Conservation (phyloP, 169 alveolate species). For the Toxoplasma gondii region DNA sequence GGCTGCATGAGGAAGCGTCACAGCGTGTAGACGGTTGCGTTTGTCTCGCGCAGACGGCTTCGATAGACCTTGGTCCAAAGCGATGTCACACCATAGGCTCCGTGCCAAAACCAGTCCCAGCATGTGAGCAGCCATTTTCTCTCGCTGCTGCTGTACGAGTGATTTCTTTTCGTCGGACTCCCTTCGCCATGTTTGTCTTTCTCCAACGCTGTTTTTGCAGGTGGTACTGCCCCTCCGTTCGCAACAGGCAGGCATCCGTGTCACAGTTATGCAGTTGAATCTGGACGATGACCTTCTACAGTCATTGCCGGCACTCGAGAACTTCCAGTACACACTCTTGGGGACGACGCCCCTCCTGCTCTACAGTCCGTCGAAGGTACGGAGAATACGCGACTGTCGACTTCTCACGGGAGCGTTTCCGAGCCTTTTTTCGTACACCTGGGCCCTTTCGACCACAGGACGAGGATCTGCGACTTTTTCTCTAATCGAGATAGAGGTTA, state of each 20-base stretch:
- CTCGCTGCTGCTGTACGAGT: too few relatives aligned
- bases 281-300: not conserved
- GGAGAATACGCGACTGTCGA: not conserved
- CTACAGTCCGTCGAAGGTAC: not conserved
- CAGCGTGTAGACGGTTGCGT: too few relatives aligned
- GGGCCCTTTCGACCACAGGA: not conserved
- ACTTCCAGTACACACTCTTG: constrained; percentile 9
- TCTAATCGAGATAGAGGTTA: too few relatives aligned
- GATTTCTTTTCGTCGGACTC: too few relatives aligned
- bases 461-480: too few relatives aligned
- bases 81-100: too few relatives aligned
- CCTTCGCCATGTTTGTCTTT: not conserved
- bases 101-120: too few relatives aligned
- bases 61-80: too few relatives aligned
- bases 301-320: constrained; percentile 13
- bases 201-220: not conserved
- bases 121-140: too few relatives aligned
- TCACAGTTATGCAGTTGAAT: constrained; percentile 19
- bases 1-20: too few relatives aligned
- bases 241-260: not conserved
- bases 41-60: too few relatives aligned
- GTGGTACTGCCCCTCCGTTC: not conserved
- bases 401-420: not conserved
- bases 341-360: constrained; percentile 39
- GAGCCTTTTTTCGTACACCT: not conserved